Percentiles rank a stretch among this genome's conserved stretches.
phyloP scores from a whole-genome alignment of 2,329 filamentous ascomycete genomes.

The Venturia asperata region DNA sequence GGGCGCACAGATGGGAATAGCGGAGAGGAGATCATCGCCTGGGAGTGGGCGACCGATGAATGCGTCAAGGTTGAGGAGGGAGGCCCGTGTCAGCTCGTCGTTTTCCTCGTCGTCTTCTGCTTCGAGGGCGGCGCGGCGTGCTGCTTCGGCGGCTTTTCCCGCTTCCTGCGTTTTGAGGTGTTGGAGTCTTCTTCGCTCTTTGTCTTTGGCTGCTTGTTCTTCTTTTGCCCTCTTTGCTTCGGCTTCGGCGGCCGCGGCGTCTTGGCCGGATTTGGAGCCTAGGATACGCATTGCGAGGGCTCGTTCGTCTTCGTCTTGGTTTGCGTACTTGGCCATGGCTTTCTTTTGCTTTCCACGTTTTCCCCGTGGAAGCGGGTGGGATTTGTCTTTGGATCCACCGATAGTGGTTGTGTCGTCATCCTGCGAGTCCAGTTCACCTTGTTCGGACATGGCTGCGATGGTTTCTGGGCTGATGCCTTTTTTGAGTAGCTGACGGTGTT shows the following conservation, averaged over 20 bases:
- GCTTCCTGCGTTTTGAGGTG: constrained; percentile 70
- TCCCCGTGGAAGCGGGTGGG: constrained; percentile 49
- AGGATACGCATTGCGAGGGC: constrained; percentile 76
- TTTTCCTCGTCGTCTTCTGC: constrained; percentile 51
- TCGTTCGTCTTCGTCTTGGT: constrained; percentile 93
- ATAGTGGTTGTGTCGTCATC: constrained; percentile 27
- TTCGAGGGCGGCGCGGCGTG: constrained; percentile 42
- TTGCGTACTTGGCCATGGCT: constrained; percentile 78
- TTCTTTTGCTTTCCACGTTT: constrained; percentile 82
- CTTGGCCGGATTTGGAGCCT: constrained; percentile 62
- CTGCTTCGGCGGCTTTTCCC: constrained; percentile 67
- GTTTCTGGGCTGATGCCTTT: constrained; percentile 26
- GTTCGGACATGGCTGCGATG: constrained; percentile 3
- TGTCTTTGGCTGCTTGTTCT: constrained; percentile 65
- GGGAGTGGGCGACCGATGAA: constrained; percentile 71
- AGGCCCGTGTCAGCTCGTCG: constrained; percentile 44
- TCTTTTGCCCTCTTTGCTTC: constrained; percentile 56
- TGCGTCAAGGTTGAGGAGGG: constrained; percentile 54
- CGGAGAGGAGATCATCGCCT: constrained; percentile 72
- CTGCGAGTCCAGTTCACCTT: constrained; percentile 23
- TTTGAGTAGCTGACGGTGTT: constrained; percentile 33
- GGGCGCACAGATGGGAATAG: constrained; percentile 55
- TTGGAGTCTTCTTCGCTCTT: constrained; percentile 69
- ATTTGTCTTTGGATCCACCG: constrained; percentile 20
- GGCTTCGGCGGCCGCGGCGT: constrained; percentile 57